Percentiles rank a stretch among this genome's conserved stretches.
phyloP scores from a whole-genome alignment of 441 rosid species.

The Mallotus repandus region DNA sequence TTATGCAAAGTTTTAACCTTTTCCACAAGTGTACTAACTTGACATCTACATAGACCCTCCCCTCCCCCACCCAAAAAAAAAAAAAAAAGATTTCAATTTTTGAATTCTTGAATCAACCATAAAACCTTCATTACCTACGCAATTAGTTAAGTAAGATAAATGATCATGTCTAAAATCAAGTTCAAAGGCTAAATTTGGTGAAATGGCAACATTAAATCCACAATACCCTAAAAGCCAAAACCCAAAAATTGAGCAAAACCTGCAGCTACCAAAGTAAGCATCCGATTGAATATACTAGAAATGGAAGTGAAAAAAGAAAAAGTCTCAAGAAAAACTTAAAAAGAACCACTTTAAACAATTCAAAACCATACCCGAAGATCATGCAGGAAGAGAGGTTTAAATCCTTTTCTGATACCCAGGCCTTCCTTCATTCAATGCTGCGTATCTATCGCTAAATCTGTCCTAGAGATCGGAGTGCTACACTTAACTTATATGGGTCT shows the following conservation, averaged over 20 bases:
- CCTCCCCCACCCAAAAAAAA: too few relatives aligned
- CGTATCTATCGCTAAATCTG: too few relatives aligned
- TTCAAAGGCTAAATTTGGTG: too few relatives aligned
- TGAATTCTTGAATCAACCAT: background rate
- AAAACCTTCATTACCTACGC: background rate
- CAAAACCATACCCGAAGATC: background rate
- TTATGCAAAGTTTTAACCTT: background rate
- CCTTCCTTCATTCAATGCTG: too few relatives aligned
- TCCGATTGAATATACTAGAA: background rate
- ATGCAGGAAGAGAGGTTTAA: too few relatives aligned
- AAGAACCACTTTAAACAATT: background rate
- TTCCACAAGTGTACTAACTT: background rate
- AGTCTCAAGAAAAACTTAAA: background rate
- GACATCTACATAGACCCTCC: background rate
- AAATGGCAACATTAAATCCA: constrained; percentile 4
- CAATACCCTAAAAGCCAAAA: background rate
- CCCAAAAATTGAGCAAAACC: background rate
- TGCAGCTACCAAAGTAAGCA: background rate
- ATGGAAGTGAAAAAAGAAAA: background rate
- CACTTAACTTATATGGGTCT: too few relatives aligned
- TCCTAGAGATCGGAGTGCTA: too few relatives aligned
- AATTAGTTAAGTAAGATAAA: background rate
- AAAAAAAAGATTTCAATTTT: background rate
- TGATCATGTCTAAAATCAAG: too few relatives aligned
- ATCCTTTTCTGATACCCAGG: too few relatives aligned